Percentiles rank a stretch among this genome's conserved stretches.
These are phyloP conservation scores for Carex myosuroides DNA, from an alignment of 176 grass and related monocot genomes.

Conservation along the genomic window DNA sequence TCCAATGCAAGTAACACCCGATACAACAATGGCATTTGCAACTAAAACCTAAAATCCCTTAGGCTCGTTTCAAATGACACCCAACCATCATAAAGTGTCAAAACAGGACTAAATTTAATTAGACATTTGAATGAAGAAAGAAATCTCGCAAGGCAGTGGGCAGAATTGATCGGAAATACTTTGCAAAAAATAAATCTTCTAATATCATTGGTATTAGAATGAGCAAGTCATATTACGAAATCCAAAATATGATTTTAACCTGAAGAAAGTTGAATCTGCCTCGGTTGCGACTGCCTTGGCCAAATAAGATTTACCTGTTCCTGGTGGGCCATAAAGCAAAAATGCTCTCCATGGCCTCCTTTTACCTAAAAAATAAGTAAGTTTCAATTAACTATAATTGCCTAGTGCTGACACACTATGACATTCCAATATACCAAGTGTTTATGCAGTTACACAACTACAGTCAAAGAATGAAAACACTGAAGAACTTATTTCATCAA, in stretches of 20 bases:
- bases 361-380: constrained; percentile 45
- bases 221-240: neutral
- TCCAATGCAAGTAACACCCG: neutral
- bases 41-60: neutral
- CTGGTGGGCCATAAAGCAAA: constrained; percentile 93
- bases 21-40: neutral
- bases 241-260: constrained; percentile 30
- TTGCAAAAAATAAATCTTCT: neutral
- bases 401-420: neutral
- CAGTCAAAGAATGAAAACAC: neutral
- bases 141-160: neutral
- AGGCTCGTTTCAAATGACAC: neutral
- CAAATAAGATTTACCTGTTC: constrained; percentile 99
- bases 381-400: neutral
- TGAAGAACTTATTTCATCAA: neutral
- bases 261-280: constrained; percentile 99
- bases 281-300: constrained; percentile 96
- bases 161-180: neutral
- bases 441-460: neutral
- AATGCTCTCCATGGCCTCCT: constrained; percentile 96
- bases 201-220: neutral
- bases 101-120: neutral
- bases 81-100: neutral
- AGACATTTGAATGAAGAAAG: neutral
- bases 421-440: neutral